Evolutionary conservation across 2,329 filamentous ascomycete genomes (phyloP).

Genomic region (Claviceps pazoutovae): DNA sequence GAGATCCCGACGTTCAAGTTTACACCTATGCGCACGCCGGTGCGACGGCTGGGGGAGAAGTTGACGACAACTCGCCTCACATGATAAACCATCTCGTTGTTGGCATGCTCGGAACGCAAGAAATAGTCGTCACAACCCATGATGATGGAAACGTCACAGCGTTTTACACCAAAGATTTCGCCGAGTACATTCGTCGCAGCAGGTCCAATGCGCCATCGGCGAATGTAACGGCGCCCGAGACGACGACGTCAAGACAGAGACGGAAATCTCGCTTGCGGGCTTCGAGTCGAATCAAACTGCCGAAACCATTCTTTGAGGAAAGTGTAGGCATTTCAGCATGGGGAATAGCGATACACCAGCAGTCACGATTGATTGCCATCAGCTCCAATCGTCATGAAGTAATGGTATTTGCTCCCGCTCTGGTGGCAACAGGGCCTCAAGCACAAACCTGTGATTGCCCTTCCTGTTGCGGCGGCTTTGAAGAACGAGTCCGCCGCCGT

Average conservation of each 20-base stretch:
- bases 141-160: conserved; percentile 66
- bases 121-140: conserved; percentile 53
- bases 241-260: conserved; percentile 4
- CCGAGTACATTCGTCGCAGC: conserved; percentile 25
- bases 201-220: conserved; percentile 1
- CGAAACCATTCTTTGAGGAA: conserved; percentile 51
- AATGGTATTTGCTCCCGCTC: conserved; percentile 37
- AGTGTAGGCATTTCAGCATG: conserved; percentile 72
- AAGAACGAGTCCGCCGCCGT: conserved; percentile 25
- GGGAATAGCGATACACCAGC: conserved; percentile 71
- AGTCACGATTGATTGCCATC: conserved; percentile 74
- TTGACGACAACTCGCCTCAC: conserved; percentile 40
- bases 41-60: conserved; percentile 33
- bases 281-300: conserved; percentile 3
- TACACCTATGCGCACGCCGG: conserved; percentile 27
- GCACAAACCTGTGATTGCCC: conserved; percentile 4
- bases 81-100: conserved; percentile 55
- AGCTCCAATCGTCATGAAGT: conserved; percentile 56
- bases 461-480: conserved; percentile 7
- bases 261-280: no score
- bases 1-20: conserved; percentile 36
- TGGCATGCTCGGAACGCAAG: conserved; percentile 53
- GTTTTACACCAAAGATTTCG: conserved; percentile 48
- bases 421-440: conserved; percentile 10
- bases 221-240: no score